A percentile compares a stretch with the other conserved stretches of the same genome.
Conservation (phyloP, 208 protist genomes). For the Crithidia fasciculata region DNA sequence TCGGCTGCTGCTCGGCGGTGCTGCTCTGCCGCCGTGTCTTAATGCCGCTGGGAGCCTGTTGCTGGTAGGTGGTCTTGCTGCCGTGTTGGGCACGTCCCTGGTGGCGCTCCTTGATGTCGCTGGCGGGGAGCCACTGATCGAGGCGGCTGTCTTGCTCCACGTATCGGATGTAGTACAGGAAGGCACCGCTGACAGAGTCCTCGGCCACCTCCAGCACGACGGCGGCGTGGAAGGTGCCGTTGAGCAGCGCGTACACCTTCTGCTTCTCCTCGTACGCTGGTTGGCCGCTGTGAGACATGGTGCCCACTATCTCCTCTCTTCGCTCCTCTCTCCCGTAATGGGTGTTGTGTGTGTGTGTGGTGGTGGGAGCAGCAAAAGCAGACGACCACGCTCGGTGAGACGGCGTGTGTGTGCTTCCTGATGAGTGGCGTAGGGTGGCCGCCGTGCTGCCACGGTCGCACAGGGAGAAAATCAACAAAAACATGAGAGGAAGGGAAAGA, state of each 20-base stretch:
- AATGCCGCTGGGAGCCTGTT: slow-evolving; percentile 45
- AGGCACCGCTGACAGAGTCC: slow-evolving; percentile 52
- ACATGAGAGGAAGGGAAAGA: too few relatives aligned
- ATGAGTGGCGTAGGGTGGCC: too few relatives aligned
- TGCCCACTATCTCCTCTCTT: not conserved
- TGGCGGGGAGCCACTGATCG: slow-evolving; percentile 86
- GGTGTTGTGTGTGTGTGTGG: not conserved
- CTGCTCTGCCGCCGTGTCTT: slow-evolving; percentile 74
- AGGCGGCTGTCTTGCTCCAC: slow-evolving; percentile 89
- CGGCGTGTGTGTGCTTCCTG: too few relatives aligned
- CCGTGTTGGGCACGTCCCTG: slow-evolving; percentile 50
- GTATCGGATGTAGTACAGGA: slow-evolving; percentile 89
- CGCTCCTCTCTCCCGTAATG: not conserved
- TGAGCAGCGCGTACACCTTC: slow-evolving; percentile 84
- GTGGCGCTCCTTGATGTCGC: slow-evolving; percentile 70
- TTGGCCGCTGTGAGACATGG: slow-evolving; percentile 20
- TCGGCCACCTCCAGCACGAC: slow-evolving; percentile 76
- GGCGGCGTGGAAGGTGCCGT: slow-evolving; percentile 79
- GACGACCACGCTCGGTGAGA: too few relatives aligned
- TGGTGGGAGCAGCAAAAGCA: not conserved
- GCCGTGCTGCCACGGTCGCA: too few relatives aligned
- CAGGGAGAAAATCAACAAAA: too few relatives aligned
- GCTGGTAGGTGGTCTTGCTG: slow-evolving; percentile 37
- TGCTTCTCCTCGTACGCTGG: slow-evolving; percentile 75
- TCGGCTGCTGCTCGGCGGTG: slow-evolving; percentile 16